Evolutionary conservation across 2,329 filamentous ascomycete genomes (phyloP).

Genomic region (Penicillium polonicum): DNA sequence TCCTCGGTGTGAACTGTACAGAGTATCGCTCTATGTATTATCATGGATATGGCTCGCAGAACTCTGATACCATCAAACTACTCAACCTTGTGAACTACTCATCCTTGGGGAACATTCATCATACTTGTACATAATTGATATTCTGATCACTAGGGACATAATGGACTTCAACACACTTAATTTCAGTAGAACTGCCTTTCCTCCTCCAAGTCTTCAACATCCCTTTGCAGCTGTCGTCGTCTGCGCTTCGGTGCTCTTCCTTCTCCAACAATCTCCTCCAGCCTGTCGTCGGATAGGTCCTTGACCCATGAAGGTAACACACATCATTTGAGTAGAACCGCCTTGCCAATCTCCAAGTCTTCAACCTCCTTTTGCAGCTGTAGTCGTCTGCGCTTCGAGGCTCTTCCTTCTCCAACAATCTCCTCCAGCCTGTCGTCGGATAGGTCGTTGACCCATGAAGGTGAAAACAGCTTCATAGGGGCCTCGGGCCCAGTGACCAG

Average conservation of each 20-base stretch:
- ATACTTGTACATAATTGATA: not conserved
- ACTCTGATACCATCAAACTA: not conserved
- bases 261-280: constrained; percentile 60
- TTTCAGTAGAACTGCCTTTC: constrained; percentile 21
- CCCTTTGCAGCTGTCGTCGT: constrained; percentile 46
- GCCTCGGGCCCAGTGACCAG: constrained; percentile 52
- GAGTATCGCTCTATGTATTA: too few relatives aligned
- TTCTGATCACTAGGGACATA: not conserved
- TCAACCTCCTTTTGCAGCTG: too few relatives aligned
- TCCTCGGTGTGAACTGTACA: not conserved
- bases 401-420: too few relatives aligned
- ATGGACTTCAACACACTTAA: not conserved
- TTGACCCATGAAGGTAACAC: too few relatives aligned
- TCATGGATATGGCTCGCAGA: too few relatives aligned
- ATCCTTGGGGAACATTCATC: not conserved
- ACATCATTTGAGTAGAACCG: too few relatives aligned
- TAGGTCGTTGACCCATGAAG: constrained; percentile 48
- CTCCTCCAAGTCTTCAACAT: constrained; percentile 49
- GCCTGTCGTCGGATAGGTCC: constrained; percentile 47
- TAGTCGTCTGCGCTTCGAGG: too few relatives aligned
- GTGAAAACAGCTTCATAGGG: constrained; percentile 55
- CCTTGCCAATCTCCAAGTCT: too few relatives aligned
- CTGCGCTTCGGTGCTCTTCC: constrained; percentile 43
- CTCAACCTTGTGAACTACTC: too few relatives aligned
- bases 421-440: too few relatives aligned